phyloP scores from a whole-genome alignment of 2,329 filamentous ascomycete genomes.

The Xylariaceae sp. region DNA sequence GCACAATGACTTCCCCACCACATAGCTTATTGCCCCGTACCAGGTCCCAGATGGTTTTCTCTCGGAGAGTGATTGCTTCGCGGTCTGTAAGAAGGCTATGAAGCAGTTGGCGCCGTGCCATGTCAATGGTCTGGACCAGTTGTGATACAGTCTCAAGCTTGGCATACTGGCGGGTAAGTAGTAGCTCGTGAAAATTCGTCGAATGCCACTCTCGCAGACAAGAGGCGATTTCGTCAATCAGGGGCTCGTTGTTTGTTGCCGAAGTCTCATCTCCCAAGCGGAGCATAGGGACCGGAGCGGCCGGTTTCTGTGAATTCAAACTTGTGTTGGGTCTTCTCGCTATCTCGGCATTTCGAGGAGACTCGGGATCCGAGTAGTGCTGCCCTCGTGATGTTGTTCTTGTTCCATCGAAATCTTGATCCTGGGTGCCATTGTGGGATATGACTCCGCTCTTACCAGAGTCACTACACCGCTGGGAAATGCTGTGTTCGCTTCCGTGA shows the following conservation, averaged over 20 bases:
- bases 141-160: slow-evolving; percentile 75
- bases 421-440: slow-evolving; percentile 34
- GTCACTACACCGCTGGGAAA: slow-evolving; percentile 39
- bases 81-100: slow-evolving; percentile 88
- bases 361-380: background rate
- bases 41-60: slow-evolving; percentile 92
- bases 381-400: slow-evolving; percentile 21
- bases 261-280: slow-evolving; percentile 97
- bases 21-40: slow-evolving; percentile 93
- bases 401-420: slow-evolving; percentile 24
- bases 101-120: slow-evolving; percentile 80
- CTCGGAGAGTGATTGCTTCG: slow-evolving; percentile 74
- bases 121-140: slow-evolving; percentile 76
- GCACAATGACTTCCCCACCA: slow-evolving; percentile 88
- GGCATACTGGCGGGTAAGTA: slow-evolving; percentile 76
- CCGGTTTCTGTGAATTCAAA: slow-evolving; percentile 52
- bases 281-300: slow-evolving; percentile 92
- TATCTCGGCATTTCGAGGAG: slow-evolving; percentile 36
- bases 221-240: slow-evolving; percentile 96
- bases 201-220: slow-evolving; percentile 98
- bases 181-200: slow-evolving; percentile 86
- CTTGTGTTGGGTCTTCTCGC: slow-evolving; percentile 55
- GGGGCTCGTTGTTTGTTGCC: slow-evolving; percentile 78
- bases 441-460: slow-evolving; percentile 51
- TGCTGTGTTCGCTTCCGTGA: slow-evolving; percentile 28